Percentiles rank a stretch among this genome's conserved stretches.
These are phyloP conservation scores for Mycosphaerella sp. DNA, from an alignment of 2,329 filamentous ascomycete species.

Conservation along the genomic window DNA sequence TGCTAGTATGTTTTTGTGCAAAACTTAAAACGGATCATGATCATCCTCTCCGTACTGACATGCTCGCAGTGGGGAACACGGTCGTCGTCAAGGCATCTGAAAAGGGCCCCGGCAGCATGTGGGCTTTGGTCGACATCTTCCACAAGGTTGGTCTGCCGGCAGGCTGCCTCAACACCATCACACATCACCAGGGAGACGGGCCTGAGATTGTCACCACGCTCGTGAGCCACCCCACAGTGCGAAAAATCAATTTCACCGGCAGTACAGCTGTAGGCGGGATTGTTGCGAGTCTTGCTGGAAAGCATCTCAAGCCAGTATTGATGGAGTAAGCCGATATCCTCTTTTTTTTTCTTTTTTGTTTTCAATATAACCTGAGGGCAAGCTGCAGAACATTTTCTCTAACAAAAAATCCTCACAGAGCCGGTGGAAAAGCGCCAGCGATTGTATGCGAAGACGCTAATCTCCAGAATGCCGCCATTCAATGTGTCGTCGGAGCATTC, in stretches of 20 bases:
- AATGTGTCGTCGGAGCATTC: conserved; percentile 63
- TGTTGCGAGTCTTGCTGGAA: conserved; percentile 60
- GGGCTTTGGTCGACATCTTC: conserved; percentile 50
- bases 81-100: conserved; percentile 66
- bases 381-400: too few species aligned
- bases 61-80: conserved; percentile 56
- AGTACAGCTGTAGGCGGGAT: conserved; percentile 63
- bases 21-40: not conserved
- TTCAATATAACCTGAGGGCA: too few species aligned
- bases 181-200: conserved; percentile 53
- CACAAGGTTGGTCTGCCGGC: conserved; percentile 66
- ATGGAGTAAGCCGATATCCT: conserved; percentile 47
- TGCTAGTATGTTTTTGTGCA: conserved; percentile 29
- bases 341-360: too few species aligned
- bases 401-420: conserved; percentile 18
- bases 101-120: conserved; percentile 57
- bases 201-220: conserved; percentile 58
- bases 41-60: conserved; percentile 1
- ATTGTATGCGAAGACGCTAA: conserved; percentile 75
- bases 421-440: conserved; percentile 72
- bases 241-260: conserved; percentile 72
- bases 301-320: conserved; percentile 68
- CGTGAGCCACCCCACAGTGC: conserved; percentile 59
- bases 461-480: conserved; percentile 59
- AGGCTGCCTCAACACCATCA: conserved; percentile 66